Percentiles rank a stretch among this genome's conserved stretches.
Conservation (phyloP, 148 eudicot genomes). For the Amaranthus hypochondriacus region DNA sequence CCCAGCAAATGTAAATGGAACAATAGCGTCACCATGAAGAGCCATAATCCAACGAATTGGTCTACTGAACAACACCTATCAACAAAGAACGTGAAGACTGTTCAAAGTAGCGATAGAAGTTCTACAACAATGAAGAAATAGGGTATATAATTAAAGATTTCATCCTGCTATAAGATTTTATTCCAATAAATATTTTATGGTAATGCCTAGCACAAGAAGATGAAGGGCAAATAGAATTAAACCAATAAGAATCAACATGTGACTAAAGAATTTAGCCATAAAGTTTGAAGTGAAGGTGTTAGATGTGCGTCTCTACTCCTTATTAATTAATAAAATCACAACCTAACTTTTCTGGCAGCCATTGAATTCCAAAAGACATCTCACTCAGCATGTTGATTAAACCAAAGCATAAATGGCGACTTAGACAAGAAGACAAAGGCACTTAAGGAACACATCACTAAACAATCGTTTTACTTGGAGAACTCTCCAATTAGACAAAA, state of each 20-base stretch:
- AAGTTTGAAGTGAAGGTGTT: background rate
- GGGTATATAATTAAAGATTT: too few relatives aligned
- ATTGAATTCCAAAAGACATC: background rate
- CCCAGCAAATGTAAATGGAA: slow-evolving; percentile 85
- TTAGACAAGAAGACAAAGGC: background rate
- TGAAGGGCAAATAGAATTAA: background rate
- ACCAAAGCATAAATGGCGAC: background rate
- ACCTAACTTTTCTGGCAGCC: too few relatives aligned
- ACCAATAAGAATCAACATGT: background rate
- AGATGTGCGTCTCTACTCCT: background rate
- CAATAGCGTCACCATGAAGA: slow-evolving; percentile 73
- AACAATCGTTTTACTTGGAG: background rate
- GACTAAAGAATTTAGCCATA: background rate
- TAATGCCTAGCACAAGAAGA: background rate
- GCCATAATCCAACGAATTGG: slow-evolving; percentile 98
- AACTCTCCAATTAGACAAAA: background rate
- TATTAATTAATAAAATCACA: background rate
- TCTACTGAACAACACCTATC: slow-evolving; percentile 81
- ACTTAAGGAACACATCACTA: background rate
- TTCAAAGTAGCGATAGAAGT: background rate
- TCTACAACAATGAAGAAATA: too few relatives aligned
- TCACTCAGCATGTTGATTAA: background rate
- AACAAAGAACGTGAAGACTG: slow-evolving; percentile 10
- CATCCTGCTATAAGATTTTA: too few relatives aligned
- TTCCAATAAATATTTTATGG: too few relatives aligned